Percentiles rank a stretch among this genome's conserved stretches.
These are phyloP conservation scores for Boechera divaricarpa DNA, from an alignment of 345 rosid genomes.

Conservation along the genomic window DNA sequence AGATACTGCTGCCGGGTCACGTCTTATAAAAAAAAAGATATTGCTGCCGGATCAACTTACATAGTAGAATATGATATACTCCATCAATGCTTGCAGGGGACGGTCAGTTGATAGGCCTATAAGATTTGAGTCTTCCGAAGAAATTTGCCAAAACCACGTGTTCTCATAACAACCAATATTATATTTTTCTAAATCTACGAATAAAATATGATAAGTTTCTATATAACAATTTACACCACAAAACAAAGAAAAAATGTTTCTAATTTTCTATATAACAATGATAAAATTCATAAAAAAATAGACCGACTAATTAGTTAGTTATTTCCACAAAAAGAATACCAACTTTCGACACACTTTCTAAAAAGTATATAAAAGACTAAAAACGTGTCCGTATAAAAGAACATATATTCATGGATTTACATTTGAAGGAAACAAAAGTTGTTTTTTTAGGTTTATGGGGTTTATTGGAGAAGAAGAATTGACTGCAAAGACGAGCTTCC, in stretches of 20 bases:
- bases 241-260: too few species aligned
- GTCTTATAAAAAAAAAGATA: conserved; percentile 1
- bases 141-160: neutral
- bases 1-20: conserved; percentile 38
- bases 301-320: neutral
- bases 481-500: too few species aligned
- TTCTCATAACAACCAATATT: neutral
- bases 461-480: neutral
- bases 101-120: neutral
- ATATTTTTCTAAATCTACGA: neutral
- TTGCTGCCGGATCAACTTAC: conserved; percentile 28
- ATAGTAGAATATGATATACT: neutral
- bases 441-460: too few species aligned
- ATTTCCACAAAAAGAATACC: neutral
- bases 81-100: neutral
- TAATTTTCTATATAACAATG: neutral
- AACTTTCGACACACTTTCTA: neutral
- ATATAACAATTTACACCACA: too few species aligned
- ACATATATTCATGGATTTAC: neutral
- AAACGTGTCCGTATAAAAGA: neutral
- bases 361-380: neutral
- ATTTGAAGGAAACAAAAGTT: neutral
- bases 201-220: neutral
- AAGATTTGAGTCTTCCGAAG: neutral
- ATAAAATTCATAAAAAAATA: neutral